These are phyloP conservation scores for Candida tammaniensis DNA, from an alignment of 805 yeast species.

Conservation along the genomic window DNA sequence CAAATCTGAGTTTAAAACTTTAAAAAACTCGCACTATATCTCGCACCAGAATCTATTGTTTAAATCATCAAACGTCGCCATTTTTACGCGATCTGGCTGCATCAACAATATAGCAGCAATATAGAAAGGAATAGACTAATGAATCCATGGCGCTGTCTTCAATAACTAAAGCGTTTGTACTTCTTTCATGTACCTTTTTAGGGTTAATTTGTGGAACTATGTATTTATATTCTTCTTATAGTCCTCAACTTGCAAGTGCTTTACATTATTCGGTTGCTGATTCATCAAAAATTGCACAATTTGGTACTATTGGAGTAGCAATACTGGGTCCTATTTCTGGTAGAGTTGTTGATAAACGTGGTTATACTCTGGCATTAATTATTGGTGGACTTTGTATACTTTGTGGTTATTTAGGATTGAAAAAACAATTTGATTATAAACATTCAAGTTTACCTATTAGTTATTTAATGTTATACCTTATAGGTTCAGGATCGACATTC, in stretches of 20 bases:
- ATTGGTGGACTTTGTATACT: slow-evolving; percentile 50
- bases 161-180: slow-evolving; percentile 20
- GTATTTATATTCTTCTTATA: slow-evolving; percentile 72
- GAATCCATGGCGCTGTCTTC: slow-evolving; percentile 17
- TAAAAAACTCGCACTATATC: not conserved
- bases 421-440: slow-evolving; percentile 44
- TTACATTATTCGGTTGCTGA: slow-evolving; percentile 60
- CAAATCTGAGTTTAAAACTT: not conserved
- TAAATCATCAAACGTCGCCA: too few species aligned
- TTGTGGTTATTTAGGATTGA: slow-evolving; percentile 55
- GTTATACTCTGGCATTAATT: slow-evolving; percentile 53
- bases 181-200: slow-evolving; percentile 31
- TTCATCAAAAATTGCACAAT: slow-evolving; percentile 60
- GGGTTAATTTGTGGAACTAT: slow-evolving; percentile 71
- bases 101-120: too few species aligned
- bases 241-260: slow-evolving; percentile 67
- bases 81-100: too few species aligned
- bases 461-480: slow-evolving; percentile 45
- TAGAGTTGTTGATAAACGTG: slow-evolving; percentile 56
- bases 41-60: too few species aligned
- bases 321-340: slow-evolving; percentile 70
- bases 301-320: slow-evolving; percentile 66
- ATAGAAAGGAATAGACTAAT: too few species aligned
- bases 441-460: slow-evolving; percentile 40
- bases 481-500: slow-evolving; percentile 71